A percentile compares a stretch with the other conserved stretches of the same genome.
phyloP scores from a whole-genome alignment of 805 yeast genomes.

The Saccharomycopsis oosterbeekiorum region DNA sequence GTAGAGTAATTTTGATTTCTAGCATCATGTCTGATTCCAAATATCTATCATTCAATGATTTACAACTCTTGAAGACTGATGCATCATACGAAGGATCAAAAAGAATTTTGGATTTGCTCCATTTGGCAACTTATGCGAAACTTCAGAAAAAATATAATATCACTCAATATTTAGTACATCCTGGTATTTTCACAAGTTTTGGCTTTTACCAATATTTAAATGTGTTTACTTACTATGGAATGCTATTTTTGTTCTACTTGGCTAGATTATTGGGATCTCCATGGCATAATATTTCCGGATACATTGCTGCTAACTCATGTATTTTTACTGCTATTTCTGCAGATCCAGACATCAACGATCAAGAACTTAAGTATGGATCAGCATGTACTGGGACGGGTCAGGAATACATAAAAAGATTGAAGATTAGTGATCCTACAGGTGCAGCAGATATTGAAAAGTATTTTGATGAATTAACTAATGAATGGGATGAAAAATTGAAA shows the following conservation, averaged over 20 bases:
- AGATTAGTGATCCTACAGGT: slow-evolving; percentile 50
- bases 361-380: slow-evolving; percentile 60
- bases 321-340: slow-evolving; percentile 52
- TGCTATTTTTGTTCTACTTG: slow-evolving; percentile 73
- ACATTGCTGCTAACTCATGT: slow-evolving; percentile 84
- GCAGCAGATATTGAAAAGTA: slow-evolving; percentile 57
- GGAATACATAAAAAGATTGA: slow-evolving; percentile 48
- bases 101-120: slow-evolving; percentile 73
- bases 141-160: slow-evolving; percentile 42
- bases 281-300: slow-evolving; percentile 84
- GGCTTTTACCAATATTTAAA: slow-evolving; percentile 72
- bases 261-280: slow-evolving; percentile 78
- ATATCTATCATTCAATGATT: slow-evolving; percentile 61
- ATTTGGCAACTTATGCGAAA: slow-evolving; percentile 53
- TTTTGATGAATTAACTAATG: slow-evolving; percentile 42
- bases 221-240: slow-evolving; percentile 71
- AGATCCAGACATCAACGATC: slow-evolving; percentile 36
- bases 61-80: slow-evolving; percentile 54
- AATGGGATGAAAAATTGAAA: slow-evolving; percentile 70
- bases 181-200: slow-evolving; percentile 85
- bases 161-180: slow-evolving; percentile 73
- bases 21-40: slow-evolving; percentile 74
- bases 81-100: slow-evolving; percentile 90
- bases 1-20: slow-evolving; percentile 71
- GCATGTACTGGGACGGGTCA: slow-evolving; percentile 55